These are phyloP conservation scores for Aspergillus funiculosus DNA, from an alignment of 495 filamentous ascomycete genomes.

Conservation along the genomic window DNA sequence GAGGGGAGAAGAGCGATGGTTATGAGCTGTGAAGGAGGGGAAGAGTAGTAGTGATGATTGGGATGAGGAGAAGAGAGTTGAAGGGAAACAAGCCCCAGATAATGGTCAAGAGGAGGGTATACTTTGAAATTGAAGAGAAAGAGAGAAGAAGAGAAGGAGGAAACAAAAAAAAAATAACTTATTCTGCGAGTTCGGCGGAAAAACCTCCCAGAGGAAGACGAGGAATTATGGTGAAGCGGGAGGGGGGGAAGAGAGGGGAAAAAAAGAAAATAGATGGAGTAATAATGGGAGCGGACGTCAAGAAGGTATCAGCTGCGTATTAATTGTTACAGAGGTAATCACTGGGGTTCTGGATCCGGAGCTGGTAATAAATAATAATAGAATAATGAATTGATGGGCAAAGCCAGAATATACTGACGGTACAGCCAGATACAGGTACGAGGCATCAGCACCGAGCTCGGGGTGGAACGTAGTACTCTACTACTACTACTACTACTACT, in stretches of 20 bases:
- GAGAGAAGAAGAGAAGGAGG: constrained; percentile 1
- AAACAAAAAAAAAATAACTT: constrained; percentile 10
- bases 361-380: constrained; percentile 2
- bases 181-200: constrained; percentile 11
- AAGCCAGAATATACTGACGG: not conserved
- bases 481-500: too few species aligned
- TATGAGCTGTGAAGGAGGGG: constrained; percentile 12
- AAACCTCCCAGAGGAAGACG: constrained; percentile 9
- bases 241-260: constrained; percentile 11
- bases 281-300: too few species aligned
- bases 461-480: too few species aligned
- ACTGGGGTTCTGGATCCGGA: too few species aligned
- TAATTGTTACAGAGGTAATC: too few species aligned
- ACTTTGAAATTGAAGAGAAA: constrained; percentile 18
- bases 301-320: too few species aligned
- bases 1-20: constrained; percentile 13
- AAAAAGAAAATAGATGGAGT: constrained; percentile 6
- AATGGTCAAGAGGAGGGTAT: constrained; percentile 33
- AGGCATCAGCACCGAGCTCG: not conserved
- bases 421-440: constrained; percentile 11
- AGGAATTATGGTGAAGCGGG: constrained; percentile 9
- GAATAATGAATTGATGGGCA: too few species aligned
- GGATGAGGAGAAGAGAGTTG: constrained; percentile 13
- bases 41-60: constrained; percentile 15
- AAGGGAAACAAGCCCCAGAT: constrained; percentile 23